A percentile compares a stretch with the other conserved stretches of the same genome.
Evolutionary conservation across 441 rosid species (phyloP).

Genomic region (Theobroma grandiflorum): DNA sequence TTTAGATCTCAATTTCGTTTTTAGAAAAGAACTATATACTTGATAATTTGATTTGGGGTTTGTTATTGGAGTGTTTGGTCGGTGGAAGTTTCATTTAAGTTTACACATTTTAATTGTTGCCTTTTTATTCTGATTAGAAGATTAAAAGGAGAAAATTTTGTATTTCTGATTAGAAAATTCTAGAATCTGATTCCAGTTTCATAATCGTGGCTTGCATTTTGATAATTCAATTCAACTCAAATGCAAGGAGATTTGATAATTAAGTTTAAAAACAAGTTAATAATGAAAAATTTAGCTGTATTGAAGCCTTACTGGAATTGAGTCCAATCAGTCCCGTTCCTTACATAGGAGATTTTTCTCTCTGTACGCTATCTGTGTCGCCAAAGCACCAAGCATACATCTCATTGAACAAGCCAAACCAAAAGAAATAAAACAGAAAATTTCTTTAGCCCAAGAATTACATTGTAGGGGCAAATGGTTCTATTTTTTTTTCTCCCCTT

Average conservation of each 20-base stretch:
- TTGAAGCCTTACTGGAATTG: not conserved
- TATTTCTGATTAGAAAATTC: not conserved
- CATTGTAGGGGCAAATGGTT: not conserved
- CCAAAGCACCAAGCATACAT: not conserved
- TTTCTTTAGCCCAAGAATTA: not conserved
- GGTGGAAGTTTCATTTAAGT: not conserved
- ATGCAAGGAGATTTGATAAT: not conserved
- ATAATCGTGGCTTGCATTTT: not conserved
- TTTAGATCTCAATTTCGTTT: not conserved
- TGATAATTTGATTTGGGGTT: not conserved
- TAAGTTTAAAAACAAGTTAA: not conserved
- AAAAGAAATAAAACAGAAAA: not conserved
- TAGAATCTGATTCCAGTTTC: slow-evolving; percentile 19
- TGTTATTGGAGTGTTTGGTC: slow-evolving; percentile 1
- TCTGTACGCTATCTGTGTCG: not conserved
- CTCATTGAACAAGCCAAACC: not conserved
- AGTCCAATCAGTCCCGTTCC: not conserved
- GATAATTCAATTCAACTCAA: not conserved
- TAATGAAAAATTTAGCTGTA: not conserved
- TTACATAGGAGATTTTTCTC: not conserved
- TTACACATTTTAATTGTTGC: not conserved
- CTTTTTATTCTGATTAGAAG: not conserved
- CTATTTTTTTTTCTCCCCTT: not conserved
- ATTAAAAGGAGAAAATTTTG: not conserved
- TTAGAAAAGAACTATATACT: not conserved